Evolutionary conservation across 441 rosid species (phyloP).

Genomic region (Biscutella auriculata): DNA sequence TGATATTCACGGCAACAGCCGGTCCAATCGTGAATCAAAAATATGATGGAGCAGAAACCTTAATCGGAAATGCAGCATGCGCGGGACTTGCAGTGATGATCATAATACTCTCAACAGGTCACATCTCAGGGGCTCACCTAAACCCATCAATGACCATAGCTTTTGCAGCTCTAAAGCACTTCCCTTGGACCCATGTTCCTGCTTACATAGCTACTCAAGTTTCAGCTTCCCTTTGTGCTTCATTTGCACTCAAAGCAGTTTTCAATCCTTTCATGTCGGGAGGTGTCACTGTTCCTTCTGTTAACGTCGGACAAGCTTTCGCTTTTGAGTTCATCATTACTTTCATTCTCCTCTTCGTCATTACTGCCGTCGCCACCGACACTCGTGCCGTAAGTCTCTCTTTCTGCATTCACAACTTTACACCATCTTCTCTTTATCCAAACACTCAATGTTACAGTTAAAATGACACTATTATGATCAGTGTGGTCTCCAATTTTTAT

Average conservation of each 20-base stretch:
- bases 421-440: no score
- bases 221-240: constrained; percentile 83
- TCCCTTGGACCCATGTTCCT: constrained; percentile 88
- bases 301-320: constrained; percentile 47
- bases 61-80: constrained; percentile 87
- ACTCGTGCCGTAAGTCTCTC: constrained; percentile 73
- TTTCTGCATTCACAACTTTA: no score
- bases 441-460: no score
- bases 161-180: constrained; percentile 81
- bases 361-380: constrained; percentile 68
- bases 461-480: no score
- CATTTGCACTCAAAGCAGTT: constrained; percentile 78
- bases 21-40: constrained; percentile 92
- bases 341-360: constrained; percentile 57
- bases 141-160: constrained; percentile 93
- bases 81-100: constrained; percentile 91
- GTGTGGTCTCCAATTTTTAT: no score
- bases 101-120: constrained; percentile 77
- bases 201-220: constrained; percentile 86
- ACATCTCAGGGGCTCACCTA: constrained; percentile 90
- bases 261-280: constrained; percentile 82
- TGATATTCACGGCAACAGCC: constrained; percentile 80
- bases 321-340: constrained; percentile 63
- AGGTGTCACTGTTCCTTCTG: constrained; percentile 79
- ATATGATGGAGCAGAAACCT: constrained; percentile 56